phyloP scores from a whole-genome alignment of 2,329 filamentous ascomycete genomes.

The Onygenales sp. region DNA sequence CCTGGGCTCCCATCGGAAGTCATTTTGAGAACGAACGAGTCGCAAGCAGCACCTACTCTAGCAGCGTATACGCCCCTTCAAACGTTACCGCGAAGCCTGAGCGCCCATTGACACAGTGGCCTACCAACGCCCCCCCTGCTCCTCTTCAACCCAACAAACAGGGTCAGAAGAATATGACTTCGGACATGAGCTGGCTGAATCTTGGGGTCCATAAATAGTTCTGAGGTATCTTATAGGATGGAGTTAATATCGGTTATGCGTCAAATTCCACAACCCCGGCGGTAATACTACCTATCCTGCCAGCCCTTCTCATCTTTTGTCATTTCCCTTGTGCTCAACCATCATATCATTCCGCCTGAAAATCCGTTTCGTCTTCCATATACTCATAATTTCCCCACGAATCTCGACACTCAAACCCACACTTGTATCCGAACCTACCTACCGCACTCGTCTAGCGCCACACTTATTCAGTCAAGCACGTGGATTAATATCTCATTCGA shows the following conservation, averaged over 20 bases:
- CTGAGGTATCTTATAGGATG: not conserved
- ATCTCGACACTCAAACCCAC: no score
- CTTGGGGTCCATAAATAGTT: conserved; percentile 12
- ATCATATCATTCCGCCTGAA: not conserved
- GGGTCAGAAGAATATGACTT: conserved; percentile 19
- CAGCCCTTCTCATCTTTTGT: not conserved
- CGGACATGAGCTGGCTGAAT: conserved; percentile 38
- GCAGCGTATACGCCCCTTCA: conserved; percentile 24
- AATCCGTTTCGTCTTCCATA: not conserved
- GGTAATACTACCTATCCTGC: not conserved
- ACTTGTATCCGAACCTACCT: no score
- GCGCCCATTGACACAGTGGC: conserved; percentile 12
- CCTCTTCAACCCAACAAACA: not conserved
- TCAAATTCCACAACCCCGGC: not conserved
- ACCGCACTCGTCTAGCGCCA: no score
- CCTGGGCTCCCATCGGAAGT: conserved; percentile 16
- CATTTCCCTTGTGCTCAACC: not conserved
- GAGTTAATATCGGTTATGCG: not conserved
- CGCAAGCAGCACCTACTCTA: conserved; percentile 33
- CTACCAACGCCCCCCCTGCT: not conserved
- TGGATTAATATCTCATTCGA: no score
- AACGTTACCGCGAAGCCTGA: conserved; percentile 8
- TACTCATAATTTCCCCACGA: not conserved
- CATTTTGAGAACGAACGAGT: conserved; percentile 23
- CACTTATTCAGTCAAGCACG: no score